A percentile compares a stretch with the other conserved stretches of the same genome.
These are phyloP conservation scores for Calocybe indica DNA, from an alignment of 768 basidiomycete genomes.

Conservation along the genomic window DNA sequence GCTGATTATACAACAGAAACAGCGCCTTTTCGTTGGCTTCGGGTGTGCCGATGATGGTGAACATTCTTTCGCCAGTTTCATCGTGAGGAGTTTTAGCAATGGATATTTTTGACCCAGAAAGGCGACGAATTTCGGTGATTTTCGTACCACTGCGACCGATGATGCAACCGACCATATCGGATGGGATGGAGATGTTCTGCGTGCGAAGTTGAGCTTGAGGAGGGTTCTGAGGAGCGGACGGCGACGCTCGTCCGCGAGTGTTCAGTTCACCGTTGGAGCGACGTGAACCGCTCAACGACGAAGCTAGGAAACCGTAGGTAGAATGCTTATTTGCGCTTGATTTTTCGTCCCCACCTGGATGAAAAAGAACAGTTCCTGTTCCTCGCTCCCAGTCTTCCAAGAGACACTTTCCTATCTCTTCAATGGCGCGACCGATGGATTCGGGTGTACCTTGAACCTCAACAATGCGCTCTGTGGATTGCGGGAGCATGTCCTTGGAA, in stretches of 20 bases:
- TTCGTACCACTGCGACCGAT: constrained; percentile 96
- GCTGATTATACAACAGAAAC: constrained; percentile 94
- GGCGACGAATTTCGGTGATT: constrained; percentile 97
- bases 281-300: constrained; percentile 43
- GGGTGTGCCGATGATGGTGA: constrained; percentile 94
- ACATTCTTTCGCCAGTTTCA: constrained; percentile 99
- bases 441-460: constrained; percentile 95
- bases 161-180: constrained; percentile 97
- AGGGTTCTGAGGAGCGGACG: constrained; percentile 42
- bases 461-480: constrained; percentile 98
- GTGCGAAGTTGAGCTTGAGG: constrained; percentile 84
- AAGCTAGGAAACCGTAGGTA: constrained; percentile 41
- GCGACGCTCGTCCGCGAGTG: constrained; percentile 41
- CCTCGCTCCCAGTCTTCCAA: constrained; percentile 97
- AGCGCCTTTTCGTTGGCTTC: constrained; percentile 97
- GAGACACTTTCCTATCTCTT: constrained; percentile 93
- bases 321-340: constrained; percentile 41
- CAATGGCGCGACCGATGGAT: constrained; percentile 86
- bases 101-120: constrained; percentile 96
- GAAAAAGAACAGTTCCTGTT: constrained; percentile 90
- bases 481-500: constrained; percentile 97
- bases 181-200: constrained; percentile 98
- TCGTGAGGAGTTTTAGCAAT: constrained; percentile 99
- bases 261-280: constrained; percentile 59
- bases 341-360: constrained; percentile 84